A percentile compares a stretch with the other conserved stretches of the same genome.
Evolutionary conservation across 1,284 basidiomycete genomes (phyloP).

Genomic region (Serendipita sp.): DNA sequence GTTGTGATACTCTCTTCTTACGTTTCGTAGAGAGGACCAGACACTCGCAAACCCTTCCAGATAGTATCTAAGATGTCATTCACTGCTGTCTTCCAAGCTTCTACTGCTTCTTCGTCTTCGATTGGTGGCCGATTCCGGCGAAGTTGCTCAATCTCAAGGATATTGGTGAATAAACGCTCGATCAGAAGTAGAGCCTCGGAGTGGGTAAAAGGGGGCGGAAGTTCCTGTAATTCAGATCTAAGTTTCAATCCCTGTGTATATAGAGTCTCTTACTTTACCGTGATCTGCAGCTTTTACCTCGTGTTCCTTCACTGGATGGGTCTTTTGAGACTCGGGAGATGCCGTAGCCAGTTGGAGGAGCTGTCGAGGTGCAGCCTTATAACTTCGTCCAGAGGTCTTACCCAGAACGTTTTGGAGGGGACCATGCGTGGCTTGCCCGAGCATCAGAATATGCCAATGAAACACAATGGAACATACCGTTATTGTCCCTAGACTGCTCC

Average conservation of each 20-base stretch:
- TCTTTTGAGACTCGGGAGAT: constrained; percentile 17
- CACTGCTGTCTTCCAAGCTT: constrained; percentile 35
- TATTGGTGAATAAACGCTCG: constrained; percentile 77
- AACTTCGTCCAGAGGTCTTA: constrained; percentile 79
- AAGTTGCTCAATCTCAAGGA: constrained; percentile 77
- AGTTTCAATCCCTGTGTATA: background rate
- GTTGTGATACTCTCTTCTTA: constrained; percentile 19
- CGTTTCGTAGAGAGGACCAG: constrained; percentile 87
- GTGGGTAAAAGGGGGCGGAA: constrained; percentile 44
- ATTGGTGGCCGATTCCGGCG: constrained; percentile 60
- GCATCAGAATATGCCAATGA: too few species aligned
- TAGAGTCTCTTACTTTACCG: background rate
- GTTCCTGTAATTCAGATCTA: background rate
- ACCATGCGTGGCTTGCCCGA: background rate
- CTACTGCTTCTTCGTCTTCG: constrained; percentile 40
- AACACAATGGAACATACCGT: background rate
- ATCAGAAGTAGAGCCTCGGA: constrained; percentile 69
- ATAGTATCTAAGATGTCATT: constrained; percentile 52
- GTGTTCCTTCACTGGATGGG: constrained; percentile 12
- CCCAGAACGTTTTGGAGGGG: constrained; percentile 89
- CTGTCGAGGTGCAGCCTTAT: constrained; percentile 91
- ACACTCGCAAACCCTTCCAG: constrained; percentile 73
- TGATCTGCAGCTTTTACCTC: constrained; percentile 6
- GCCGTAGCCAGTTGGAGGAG: constrained; percentile 65
- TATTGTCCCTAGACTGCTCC: constrained; percentile 62